phyloP scores from a whole-genome alignment of 106 monocot genomes.

The Acorus calamus region DNA sequence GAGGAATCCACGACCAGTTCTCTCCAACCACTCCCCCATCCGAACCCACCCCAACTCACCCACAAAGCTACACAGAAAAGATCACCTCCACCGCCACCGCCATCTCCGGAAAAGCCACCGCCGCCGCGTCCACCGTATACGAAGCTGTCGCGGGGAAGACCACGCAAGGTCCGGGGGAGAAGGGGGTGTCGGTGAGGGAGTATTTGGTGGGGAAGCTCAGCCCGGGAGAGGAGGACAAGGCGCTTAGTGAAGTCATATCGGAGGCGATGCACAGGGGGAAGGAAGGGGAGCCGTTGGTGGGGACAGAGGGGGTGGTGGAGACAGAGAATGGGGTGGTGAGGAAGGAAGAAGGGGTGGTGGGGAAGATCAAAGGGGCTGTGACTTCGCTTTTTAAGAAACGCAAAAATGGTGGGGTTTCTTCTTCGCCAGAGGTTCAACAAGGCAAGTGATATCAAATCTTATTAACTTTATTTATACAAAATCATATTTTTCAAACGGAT shows the following conservation, averaged over 20 bases:
- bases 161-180: background rate
- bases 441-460: too few relatives aligned
- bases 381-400: conserved; percentile 9
- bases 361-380: conserved; percentile 27
- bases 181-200: conserved; percentile 25
- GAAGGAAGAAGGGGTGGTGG: conserved; percentile 15
- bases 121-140: conserved; percentile 13
- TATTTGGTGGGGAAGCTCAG: conserved; percentile 38
- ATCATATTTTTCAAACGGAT: too few relatives aligned
- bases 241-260: conserved; percentile 39
- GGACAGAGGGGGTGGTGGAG: background rate
- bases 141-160: conserved; percentile 18
- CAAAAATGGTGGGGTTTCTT: too few relatives aligned
- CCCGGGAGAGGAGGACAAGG: conserved; percentile 46
- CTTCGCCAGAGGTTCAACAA: too few relatives aligned
- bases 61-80: conserved; percentile 20
- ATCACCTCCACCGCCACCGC: conserved; percentile 13
- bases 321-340: background rate
- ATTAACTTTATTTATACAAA: too few relatives aligned
- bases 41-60: too few relatives aligned
- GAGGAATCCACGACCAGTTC: conserved; percentile 4
- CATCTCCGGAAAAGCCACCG: conserved; percentile 9
- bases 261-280: conserved; percentile 20
- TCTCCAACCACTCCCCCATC: background rate
- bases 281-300: conserved; percentile 1